Evolutionary conservation across 2,329 filamentous ascomycete species (phyloP).

Genomic region (Diaporthe vexans): DNA sequence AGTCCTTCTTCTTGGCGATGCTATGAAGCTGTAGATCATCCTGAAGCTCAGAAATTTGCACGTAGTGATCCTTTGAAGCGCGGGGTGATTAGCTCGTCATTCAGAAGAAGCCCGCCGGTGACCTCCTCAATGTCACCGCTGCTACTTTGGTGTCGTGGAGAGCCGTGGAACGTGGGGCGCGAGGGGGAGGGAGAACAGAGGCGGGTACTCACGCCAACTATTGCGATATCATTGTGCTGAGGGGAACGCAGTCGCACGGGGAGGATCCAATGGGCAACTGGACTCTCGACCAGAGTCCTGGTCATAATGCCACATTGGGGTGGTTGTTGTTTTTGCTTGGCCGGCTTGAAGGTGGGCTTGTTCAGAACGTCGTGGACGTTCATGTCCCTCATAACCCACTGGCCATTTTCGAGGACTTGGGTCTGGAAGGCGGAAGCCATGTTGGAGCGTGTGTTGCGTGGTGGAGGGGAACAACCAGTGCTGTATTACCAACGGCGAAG

Average conservation of each 20-base stretch:
- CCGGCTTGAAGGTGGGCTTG: slow-evolving; percentile 51
- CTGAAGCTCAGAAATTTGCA: slow-evolving; percentile 84
- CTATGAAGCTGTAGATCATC: slow-evolving; percentile 79
- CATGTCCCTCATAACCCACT: slow-evolving; percentile 70
- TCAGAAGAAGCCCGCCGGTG: slow-evolving; percentile 36
- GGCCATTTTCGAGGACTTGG: slow-evolving; percentile 66
- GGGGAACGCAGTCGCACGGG: slow-evolving; percentile 82
- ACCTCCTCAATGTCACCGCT: slow-evolving; percentile 8
- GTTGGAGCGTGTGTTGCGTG: slow-evolving; percentile 31
- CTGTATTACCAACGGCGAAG: slow-evolving; percentile 34
- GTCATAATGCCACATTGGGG: slow-evolving; percentile 81
- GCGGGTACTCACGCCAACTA: slow-evolving; percentile 77
- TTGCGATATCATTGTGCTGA: slow-evolving; percentile 83
- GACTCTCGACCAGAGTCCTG: slow-evolving; percentile 82
- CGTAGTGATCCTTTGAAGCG: slow-evolving; percentile 74
- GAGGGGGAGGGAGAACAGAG: neutral
- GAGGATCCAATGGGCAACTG: slow-evolving; percentile 81
- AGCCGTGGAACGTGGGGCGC: slow-evolving; percentile 9
- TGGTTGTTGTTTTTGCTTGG: slow-evolving; percentile 52
- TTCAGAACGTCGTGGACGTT: slow-evolving; percentile 60
- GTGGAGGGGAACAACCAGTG: slow-evolving; percentile 25
- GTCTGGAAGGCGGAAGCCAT: slow-evolving; percentile 71
- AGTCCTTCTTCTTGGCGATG: slow-evolving; percentile 83
- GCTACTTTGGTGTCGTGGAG: slow-evolving; percentile 15
- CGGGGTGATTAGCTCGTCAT: slow-evolving; percentile 32